phyloP scores from a whole-genome alignment of 306 rosid species.

The Medicago ruthenica region DNA sequence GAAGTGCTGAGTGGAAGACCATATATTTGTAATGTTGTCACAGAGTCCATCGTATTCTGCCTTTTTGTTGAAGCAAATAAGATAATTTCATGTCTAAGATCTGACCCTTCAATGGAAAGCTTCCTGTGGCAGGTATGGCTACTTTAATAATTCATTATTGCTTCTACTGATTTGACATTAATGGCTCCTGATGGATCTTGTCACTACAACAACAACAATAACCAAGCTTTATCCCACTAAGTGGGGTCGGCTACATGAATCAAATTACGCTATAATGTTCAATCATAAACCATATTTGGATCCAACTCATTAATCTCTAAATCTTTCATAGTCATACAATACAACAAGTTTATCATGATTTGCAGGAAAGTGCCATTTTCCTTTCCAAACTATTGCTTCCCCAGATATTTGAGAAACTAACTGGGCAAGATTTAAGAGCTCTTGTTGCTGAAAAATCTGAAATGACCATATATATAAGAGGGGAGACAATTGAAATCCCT shows the following conservation, averaged over 20 bases:
- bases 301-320: too few relatives aligned
- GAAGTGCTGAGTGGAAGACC: slow-evolving; percentile 83
- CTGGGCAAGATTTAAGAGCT: slow-evolving; percentile 84
- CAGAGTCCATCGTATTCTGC: slow-evolving; percentile 76
- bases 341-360: slow-evolving; percentile 31
- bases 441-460: slow-evolving; percentile 76
- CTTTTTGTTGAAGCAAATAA: slow-evolving; percentile 66
- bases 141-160: slow-evolving; percentile 26
- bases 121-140: slow-evolving; percentile 89
- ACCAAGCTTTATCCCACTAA: too few relatives aligned
- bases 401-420: slow-evolving; percentile 78
- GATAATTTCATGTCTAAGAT: slow-evolving; percentile 59
- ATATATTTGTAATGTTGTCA: slow-evolving; percentile 70
- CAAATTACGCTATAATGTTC: too few relatives aligned
- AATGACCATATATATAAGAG: slow-evolving; percentile 58
- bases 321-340: not conserved
- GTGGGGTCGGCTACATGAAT: too few relatives aligned
- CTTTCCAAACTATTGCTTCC: slow-evolving; percentile 84
- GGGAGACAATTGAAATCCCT: slow-evolving; percentile 86
- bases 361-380: slow-evolving; percentile 88
- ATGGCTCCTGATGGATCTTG: not conserved
- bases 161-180: slow-evolving; percentile 10
- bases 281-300: too few relatives aligned
- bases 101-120: slow-evolving; percentile 72
- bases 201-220: too few relatives aligned